These are phyloP conservation scores for Metarhizium anisopliae DNA, from an alignment of 2,329 filamentous ascomycete species.

Conservation along the genomic window DNA sequence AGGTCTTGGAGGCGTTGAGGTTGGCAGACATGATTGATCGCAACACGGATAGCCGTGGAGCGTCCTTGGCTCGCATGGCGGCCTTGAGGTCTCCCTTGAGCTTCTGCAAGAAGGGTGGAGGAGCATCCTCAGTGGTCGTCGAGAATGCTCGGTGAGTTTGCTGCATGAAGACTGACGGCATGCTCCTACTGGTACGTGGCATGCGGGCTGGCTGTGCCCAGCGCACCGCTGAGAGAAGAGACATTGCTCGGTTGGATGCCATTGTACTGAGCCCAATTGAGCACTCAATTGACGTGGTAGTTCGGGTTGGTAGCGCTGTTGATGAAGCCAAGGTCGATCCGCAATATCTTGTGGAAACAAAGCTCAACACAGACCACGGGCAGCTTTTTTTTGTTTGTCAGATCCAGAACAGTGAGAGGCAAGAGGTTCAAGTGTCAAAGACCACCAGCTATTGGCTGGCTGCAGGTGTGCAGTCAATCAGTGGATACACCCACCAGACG, in stretches of 20 bases:
- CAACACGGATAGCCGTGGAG: slow-evolving; percentile 57
- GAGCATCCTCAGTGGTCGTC: slow-evolving; percentile 23
- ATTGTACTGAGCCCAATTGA: slow-evolving; percentile 7
- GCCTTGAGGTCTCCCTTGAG: slow-evolving; percentile 54
- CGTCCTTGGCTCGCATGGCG: slow-evolving; percentile 58
- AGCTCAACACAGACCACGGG: too few relatives aligned
- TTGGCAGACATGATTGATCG: slow-evolving; percentile 60
- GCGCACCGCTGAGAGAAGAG: slow-evolving; percentile 16
- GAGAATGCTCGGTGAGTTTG: slow-evolving; percentile 21
- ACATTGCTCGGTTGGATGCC: slow-evolving; percentile 14
- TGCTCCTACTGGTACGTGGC: neutral
- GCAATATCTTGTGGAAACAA: neutral
- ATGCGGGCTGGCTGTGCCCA: slow-evolving; percentile 1
- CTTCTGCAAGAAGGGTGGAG: slow-evolving; percentile 40
- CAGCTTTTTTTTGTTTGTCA: too few relatives aligned
- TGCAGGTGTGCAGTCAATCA: slow-evolving; percentile 9
- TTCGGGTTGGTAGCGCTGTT: neutral
- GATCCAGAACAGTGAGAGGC: too few relatives aligned
- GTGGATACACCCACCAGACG: neutral
- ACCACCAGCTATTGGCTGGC: neutral
- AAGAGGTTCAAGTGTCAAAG: too few relatives aligned
- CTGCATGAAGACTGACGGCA: slow-evolving; percentile 4
- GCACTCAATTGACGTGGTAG: neutral
- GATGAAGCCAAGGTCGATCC: neutral
- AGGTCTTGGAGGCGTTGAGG: slow-evolving; percentile 67